Evolutionary conservation across 768 basidiomycete genomes (phyloP).

Genomic region (Russula earlei): DNA sequence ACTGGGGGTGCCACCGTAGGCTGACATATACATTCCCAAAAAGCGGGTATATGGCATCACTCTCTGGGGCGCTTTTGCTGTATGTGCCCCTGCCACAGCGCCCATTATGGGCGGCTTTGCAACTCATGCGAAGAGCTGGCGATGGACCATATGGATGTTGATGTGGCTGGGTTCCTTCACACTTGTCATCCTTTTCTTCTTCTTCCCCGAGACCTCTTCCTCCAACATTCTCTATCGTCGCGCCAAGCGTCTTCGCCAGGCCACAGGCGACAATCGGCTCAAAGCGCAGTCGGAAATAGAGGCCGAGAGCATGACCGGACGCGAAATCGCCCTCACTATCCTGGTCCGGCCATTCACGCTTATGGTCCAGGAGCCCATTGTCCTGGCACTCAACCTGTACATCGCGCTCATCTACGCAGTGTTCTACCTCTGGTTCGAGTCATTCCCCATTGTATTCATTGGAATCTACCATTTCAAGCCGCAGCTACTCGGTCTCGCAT

Average conservation of each 20-base stretch:
- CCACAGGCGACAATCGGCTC: conserved; percentile 25
- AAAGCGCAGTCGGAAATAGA: conserved; percentile 25
- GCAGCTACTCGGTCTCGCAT: conserved; percentile 27
- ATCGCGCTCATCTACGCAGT: conserved; percentile 27
- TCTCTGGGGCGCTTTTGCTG: conserved; percentile 25
- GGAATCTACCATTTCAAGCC: conserved; percentile 27
- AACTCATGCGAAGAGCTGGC: conserved; percentile 26
- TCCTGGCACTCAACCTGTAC: conserved; percentile 28
- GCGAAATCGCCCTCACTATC: conserved; percentile 21
- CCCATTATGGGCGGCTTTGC: conserved; percentile 31
- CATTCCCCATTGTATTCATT: conserved; percentile 29
- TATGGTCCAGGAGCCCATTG: conserved; percentile 26
- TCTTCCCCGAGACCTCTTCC: conserved; percentile 28
- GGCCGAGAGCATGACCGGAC: conserved; percentile 19
- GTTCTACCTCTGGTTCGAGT: conserved; percentile 30
- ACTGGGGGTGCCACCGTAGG: conserved; percentile 27
- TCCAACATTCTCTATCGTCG: conserved; percentile 28
- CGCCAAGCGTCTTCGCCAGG: conserved; percentile 25
- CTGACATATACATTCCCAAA: conserved; percentile 22
- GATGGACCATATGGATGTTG: conserved; percentile 29
- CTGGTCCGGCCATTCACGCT: conserved; percentile 28
- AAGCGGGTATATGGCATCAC: conserved; percentile 23
- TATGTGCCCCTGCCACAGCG: conserved; percentile 25
- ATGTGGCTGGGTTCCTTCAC: conserved; percentile 27
- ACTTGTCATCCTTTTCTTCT: conserved; percentile 24